Evolutionary conservation across 176 grass and related monocot species (phyloP).

Genomic region (Pharus latifolius): DNA sequence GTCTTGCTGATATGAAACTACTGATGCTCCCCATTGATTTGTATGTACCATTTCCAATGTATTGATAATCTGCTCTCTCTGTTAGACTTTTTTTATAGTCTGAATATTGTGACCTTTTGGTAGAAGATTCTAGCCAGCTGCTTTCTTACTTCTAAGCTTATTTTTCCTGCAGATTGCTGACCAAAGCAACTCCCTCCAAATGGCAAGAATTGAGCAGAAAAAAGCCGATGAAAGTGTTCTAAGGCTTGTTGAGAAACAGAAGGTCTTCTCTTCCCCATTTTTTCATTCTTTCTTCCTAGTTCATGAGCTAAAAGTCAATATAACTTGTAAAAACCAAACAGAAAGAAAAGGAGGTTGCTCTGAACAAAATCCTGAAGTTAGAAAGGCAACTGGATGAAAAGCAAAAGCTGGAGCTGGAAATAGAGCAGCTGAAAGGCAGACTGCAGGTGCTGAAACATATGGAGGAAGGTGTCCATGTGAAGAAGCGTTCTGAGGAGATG

Average conservation of each 20-base stretch:
- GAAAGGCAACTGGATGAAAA: conserved; percentile 34
- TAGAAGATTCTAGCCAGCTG: neutral
- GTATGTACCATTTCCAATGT: neutral
- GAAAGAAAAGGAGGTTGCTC: conserved; percentile 40
- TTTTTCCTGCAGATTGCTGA: conserved; percentile 25
- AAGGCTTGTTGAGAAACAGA: conserved; percentile 35
- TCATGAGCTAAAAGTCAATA: neutral
- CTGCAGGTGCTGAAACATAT: conserved; percentile 37
- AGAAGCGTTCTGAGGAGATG: conserved; percentile 24
- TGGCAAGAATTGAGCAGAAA: conserved; percentile 43
- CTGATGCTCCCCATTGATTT: neutral
- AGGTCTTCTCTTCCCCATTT: conserved; percentile 13
- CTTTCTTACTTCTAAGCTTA: conserved; percentile 5
- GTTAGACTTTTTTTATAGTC: neutral
- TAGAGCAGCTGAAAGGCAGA: conserved; percentile 35
- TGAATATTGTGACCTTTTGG: neutral
- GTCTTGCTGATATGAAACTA: neutral
- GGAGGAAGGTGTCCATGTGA: conserved; percentile 27
- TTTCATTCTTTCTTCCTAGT: neutral
- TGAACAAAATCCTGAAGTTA: conserved; percentile 35
- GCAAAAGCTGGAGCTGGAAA: conserved; percentile 37
- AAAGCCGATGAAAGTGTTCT: conserved; percentile 16
- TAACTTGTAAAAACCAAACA: conserved; percentile 3
- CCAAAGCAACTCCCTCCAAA: conserved; percentile 28
- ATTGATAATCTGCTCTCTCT: neutral